A percentile compares a stretch with the other conserved stretches of the same genome.
Conservation (phyloP, 345 rosid species). For the Linum lewisii region DNA sequence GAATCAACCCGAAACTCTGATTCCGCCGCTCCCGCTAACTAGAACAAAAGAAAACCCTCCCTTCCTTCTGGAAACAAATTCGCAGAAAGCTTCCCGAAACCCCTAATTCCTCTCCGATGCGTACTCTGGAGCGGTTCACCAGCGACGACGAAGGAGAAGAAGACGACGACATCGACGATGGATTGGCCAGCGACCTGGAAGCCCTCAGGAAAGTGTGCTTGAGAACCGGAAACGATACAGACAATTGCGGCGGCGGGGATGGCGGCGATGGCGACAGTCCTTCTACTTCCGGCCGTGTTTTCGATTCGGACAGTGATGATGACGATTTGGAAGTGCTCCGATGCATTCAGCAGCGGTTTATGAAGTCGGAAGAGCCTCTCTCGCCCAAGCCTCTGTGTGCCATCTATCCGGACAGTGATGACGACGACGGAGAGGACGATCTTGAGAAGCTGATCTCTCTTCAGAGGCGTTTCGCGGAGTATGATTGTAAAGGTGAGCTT, state of each 20-base stretch:
- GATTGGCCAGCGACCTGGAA: slow-evolving; percentile 63
- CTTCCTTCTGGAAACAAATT: no score
- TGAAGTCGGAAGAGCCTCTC: slow-evolving; percentile 29
- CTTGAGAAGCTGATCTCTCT: slow-evolving; percentile 63
- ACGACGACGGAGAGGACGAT: slow-evolving; percentile 52
- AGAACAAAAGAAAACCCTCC: no score
- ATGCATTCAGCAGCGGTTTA: slow-evolving; percentile 39
- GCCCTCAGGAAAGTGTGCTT: slow-evolving; percentile 67
- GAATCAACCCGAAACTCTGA: no score
- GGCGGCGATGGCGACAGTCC: neutral
- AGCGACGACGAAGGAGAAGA: slow-evolving; percentile 28
- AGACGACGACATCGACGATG: slow-evolving; percentile 28
- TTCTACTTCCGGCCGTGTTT: slow-evolving; percentile 6
- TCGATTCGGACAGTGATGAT: slow-evolving; percentile 50
- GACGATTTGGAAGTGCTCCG: slow-evolving; percentile 56
- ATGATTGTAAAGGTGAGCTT: slow-evolving; percentile 33
- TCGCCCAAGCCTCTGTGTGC: slow-evolving; percentile 24
- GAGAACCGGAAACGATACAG: slow-evolving; percentile 27
- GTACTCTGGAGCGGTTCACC: no score
- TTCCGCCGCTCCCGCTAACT: no score
- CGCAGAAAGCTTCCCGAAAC: no score
- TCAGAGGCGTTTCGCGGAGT: slow-evolving; percentile 59
- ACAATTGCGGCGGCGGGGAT: slow-evolving; percentile 2
- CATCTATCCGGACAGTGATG: slow-evolving; percentile 30
- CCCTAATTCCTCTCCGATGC: no score